phyloP scores from a whole-genome alignment of 2,329 filamentous ascomycete species.

The Acarospora socialis region DNA sequence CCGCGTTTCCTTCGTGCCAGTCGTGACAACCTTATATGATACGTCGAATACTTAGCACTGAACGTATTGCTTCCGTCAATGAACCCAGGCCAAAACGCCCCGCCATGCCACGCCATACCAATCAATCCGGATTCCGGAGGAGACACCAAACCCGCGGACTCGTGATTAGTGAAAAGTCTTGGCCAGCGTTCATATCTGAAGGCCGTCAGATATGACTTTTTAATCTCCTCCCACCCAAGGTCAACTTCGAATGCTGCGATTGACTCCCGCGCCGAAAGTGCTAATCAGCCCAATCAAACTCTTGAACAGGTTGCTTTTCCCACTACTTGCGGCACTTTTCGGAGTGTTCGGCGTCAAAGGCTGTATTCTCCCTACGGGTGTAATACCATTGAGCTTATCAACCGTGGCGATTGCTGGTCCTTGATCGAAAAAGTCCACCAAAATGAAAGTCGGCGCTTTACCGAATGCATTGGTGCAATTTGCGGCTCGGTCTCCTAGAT shows the following conservation, averaged over 20 bases:
- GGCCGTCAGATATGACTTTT: too few species aligned
- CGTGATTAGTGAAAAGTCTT: too few species aligned
- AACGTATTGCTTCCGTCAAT: too few species aligned
- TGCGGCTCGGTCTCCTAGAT: constrained; percentile 33
- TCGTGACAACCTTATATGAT: too few species aligned
- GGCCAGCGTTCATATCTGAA: too few species aligned
- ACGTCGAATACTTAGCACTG: too few species aligned
- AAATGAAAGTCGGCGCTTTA: constrained; percentile 53
- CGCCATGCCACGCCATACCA: too few species aligned
- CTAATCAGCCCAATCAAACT: not conserved
- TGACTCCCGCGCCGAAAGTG: too few species aligned
- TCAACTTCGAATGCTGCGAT: not conserved
- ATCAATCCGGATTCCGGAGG: too few species aligned
- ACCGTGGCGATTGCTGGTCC: constrained; percentile 56
- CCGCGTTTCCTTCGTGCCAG: too few species aligned
- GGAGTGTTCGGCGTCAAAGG: constrained; percentile 19
- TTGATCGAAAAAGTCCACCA: constrained; percentile 69
- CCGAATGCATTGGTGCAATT: constrained; percentile 45
- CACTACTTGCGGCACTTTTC: constrained; percentile 3
- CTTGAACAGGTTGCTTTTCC: not conserved
- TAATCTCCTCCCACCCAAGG: not conserved
- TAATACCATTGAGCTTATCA: constrained; percentile 51
- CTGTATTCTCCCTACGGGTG: constrained; percentile 29
- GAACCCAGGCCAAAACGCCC: too few species aligned
- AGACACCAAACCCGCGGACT: too few species aligned